These are phyloP conservation scores for Amphicarpaea edgeworthii DNA, from an alignment of 306 rosid species.

Conservation along the genomic window DNA sequence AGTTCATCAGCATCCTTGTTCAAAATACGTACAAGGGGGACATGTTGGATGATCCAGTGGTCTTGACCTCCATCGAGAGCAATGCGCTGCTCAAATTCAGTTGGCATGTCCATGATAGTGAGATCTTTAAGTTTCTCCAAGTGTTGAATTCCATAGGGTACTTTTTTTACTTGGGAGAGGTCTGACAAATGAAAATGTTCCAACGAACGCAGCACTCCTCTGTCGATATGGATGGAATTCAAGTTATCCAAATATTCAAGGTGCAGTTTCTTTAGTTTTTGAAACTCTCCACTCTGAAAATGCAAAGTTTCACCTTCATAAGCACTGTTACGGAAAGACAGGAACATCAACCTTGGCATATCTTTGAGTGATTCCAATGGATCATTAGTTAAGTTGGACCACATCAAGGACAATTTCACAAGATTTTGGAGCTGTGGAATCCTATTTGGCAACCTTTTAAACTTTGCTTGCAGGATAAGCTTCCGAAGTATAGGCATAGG, in stretches of 20 bases:
- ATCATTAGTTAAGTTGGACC: neutral
- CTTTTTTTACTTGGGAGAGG: too few species aligned
- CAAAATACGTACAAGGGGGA: too few species aligned
- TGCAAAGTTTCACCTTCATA: slow-evolving; percentile 6
- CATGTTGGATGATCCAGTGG: too few species aligned
- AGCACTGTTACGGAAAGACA: neutral
- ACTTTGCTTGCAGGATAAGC: neutral
- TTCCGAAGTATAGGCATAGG: neutral
- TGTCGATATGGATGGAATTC: neutral
- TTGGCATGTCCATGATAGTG: too few species aligned
- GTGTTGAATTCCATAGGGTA: too few species aligned
- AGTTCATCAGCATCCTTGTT: too few species aligned
- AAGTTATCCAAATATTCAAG: neutral
- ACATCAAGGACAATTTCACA: neutral
- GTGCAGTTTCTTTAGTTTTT: neutral
- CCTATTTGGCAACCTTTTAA: neutral
- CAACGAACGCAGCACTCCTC: too few species aligned
- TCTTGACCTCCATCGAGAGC: too few species aligned
- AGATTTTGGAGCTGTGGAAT: neutral
- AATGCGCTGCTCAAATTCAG: too few species aligned
- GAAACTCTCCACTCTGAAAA: slow-evolving; percentile 3
- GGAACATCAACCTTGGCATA: neutral
- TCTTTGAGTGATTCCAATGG: neutral
- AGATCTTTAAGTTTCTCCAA: too few species aligned
- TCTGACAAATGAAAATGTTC: too few species aligned